Evolutionary conservation across 2,329 filamentous ascomycete species (phyloP).

Genomic region (Trichoderma semiorbis): DNA sequence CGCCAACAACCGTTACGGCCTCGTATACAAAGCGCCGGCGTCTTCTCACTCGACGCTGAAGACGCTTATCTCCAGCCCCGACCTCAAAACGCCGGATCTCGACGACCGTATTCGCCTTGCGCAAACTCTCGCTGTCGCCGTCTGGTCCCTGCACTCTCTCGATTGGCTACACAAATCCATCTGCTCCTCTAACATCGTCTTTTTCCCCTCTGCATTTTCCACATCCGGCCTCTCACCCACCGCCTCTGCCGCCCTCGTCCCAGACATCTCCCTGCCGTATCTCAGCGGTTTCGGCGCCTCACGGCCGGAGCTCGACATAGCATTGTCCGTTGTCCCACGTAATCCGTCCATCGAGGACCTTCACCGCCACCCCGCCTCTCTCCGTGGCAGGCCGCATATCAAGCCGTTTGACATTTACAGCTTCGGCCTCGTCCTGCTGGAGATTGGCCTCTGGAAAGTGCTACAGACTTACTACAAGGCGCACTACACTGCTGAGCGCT

Average conservation of each 20-base stretch:
- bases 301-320: constrained; percentile 48
- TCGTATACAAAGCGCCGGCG: constrained; percentile 40
- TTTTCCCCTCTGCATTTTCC: constrained; percentile 46
- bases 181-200: constrained; percentile 51
- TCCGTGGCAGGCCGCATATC: constrained; percentile 41
- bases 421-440: constrained; percentile 48
- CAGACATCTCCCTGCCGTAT: constrained; percentile 42
- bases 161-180: constrained; percentile 58
- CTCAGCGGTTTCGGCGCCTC: constrained; percentile 55
- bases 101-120: constrained; percentile 42
- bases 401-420: constrained; percentile 53
- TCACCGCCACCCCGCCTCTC: constrained; percentile 45
- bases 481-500: constrained; percentile 41
- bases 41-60: constrained; percentile 38
- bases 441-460: constrained; percentile 48
- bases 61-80: constrained; percentile 37
- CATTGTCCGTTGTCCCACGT: constrained; percentile 45
- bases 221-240: constrained; percentile 29
- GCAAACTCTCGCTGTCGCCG: constrained; percentile 40
- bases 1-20: constrained; percentile 38
- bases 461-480: constrained; percentile 40
- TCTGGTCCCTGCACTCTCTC: constrained; percentile 51
- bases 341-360: constrained; percentile 42
- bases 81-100: constrained; percentile 44
- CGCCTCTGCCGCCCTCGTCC: constrained; percentile 36